Base-by-base conservation (phyloP, 768 basidiomycete genomes). In the Psilocybe sp. region DNA sequence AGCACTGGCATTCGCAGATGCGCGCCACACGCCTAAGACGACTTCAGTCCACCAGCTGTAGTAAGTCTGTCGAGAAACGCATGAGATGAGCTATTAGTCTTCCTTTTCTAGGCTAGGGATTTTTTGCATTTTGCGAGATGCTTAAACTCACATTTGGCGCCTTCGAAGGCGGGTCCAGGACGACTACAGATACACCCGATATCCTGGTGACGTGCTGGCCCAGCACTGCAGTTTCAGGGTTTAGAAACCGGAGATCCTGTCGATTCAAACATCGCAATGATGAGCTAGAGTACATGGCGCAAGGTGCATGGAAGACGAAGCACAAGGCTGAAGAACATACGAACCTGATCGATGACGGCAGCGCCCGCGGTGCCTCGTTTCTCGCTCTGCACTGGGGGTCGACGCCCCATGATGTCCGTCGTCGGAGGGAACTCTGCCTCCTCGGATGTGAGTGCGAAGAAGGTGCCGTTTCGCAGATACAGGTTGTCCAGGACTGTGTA, bases 401-500 rank as follows among this genome's bases (percentile, higher is more conserved):
- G 67, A 64, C 9, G 46, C 43, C 66, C 43, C 47, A 37, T 42
- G 33, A 49, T 53, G 18, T 46, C 35, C 18, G 47, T 18, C 44
- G 35, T 45, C 5, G 47, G 45, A 33, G 52, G 52, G 41, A 53
- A 49, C 32, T 49, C 28, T 10, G 48, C 49, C 11, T 15, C 43
- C 18, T 49, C 40, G n/a, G 44, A 15, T 4, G 85, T 80, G 42
- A 90, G 71, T 51, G 88, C 70, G 60, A 79, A 82, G 58, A 89
- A 77, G 1, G 84, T 88, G 18, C 86, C 85, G 53, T 87, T 82
- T 46, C 78, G 74, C 67, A 89, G 78, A 66, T 90, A 89, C 8
- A 92, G 64, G 54, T 85, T 79, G 45, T 81, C 79, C 52, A 89
- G 79, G 39, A 89, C 67, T 1, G 86, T 89, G 78, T 88, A 89